Evolutionary conservation across 1,139 yeast species (phyloP), one percentile per base, ranked within the genome.

Genomic region (Casaregolazyma suthepensis): DNA sequence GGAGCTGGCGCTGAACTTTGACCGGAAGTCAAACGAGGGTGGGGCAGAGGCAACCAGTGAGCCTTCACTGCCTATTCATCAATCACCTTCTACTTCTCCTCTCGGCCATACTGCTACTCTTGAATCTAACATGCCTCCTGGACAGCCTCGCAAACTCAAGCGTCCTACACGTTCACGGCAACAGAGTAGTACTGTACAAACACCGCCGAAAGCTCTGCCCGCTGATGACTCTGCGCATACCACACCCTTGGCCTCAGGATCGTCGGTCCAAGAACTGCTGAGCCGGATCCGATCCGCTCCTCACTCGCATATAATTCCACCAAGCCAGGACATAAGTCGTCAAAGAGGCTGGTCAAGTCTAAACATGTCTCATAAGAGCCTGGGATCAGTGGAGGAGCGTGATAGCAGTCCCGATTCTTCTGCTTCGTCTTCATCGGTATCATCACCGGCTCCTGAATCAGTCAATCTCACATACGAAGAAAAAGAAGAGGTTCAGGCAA

Each of bases 401-500:
- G 40, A 35, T n/a, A n/a, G 40, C 13, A 35, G 40, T 13, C 17
- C 40, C 5, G 40, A 35, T 13, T 13, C 40, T 35, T 35, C 40
- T 35, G 48, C 48, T 18, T 44, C 45, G 12, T 48, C 59, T 13
- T 29, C 51, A 10, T 29, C 48, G 4, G 51, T 56, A 12, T 40
- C 56, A 5, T 45, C 56, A 9, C 46, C 49, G 4, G 46, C 57
- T 19, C 53, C 53, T 35, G 52, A 46, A 18, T 50, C 55, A 12
- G 37, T 53, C 50, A 35, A 64, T 46, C 64, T 79, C 29, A 63
- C 76, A 0, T 68, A 74, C 19, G 76, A 73, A 37, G 79, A 78
- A 56, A 83, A 83, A 60, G 66, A 67, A 6, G 68, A 65, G 53
- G 75, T 83, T 19, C 88, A 83, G 61, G 71, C 65, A 23, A 74